A percentile compares a stretch with the other conserved stretches of the same genome.
phyloP scores from a whole-genome alignment of 1,139 yeast genomes.

The Cylindricascospora bacillispora region DNA sequence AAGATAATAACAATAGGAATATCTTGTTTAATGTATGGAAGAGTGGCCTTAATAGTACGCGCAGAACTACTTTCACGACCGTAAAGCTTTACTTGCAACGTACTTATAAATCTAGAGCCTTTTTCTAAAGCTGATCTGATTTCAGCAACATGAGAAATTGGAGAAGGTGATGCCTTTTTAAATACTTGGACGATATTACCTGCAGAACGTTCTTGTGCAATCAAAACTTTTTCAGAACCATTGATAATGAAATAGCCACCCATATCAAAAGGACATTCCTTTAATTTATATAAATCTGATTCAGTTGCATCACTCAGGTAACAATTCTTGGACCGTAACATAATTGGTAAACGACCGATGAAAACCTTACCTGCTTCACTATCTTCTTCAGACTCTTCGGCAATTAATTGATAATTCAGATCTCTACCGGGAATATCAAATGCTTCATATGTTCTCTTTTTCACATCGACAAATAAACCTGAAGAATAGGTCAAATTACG shows the following conservation, averaged over 20 bases:
- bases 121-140: conserved; percentile 93
- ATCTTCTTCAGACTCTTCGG: conserved; percentile 34
- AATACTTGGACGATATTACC: conserved; percentile 98
- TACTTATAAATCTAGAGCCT: conserved; percentile 88
- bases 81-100: conserved; percentile 85
- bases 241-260: conserved; percentile 98
- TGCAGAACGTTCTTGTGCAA: conserved; percentile 97
- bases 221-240: conserved; percentile 95
- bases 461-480: conserved; percentile 92
- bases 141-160: conserved; percentile 92
- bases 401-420: conserved; percentile 52
- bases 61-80: conserved; percentile 70
- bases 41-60: conserved; percentile 83
- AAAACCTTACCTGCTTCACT: conserved; percentile 71
- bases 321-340: conserved; percentile 95
- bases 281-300: conserved; percentile 84
- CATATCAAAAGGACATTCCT: conserved; percentile 98
- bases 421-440: conserved; percentile 62
- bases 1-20: conserved; percentile 94
- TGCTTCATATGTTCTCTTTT: conserved; percentile 76
- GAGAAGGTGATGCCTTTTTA: conserved; percentile 95
- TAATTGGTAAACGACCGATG: conserved; percentile 94
- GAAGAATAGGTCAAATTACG: conserved; percentile 94
- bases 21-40: conserved; percentile 93
- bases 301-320: conserved; percentile 86